A percentile compares a stretch with the other conserved stretches of the same genome.
Evolutionary conservation across 176 grass and related monocot species (phyloP).

Genomic region (Otatea glauca): DNA sequence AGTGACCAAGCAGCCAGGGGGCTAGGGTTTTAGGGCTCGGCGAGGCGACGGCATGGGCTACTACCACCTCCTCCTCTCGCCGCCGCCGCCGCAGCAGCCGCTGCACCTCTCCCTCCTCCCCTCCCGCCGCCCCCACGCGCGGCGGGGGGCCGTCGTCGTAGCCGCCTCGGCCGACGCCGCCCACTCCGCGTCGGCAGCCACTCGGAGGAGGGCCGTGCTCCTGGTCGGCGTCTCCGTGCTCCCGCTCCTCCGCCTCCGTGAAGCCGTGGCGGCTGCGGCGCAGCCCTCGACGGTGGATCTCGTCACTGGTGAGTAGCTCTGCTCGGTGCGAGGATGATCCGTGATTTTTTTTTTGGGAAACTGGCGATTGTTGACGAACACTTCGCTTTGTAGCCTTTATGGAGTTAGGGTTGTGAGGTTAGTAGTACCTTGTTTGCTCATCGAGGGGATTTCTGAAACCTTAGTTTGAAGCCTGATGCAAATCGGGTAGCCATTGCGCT

Average conservation of each 20-base stretch:
- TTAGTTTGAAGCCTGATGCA: background rate
- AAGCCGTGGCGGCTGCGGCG: constrained; percentile 43
- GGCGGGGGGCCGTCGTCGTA: background rate
- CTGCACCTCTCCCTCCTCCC: background rate
- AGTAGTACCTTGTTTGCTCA: background rate
- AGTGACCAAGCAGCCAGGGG: constrained; percentile 2
- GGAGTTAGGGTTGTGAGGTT: background rate
- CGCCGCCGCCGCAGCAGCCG: background rate
- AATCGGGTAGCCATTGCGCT: background rate
- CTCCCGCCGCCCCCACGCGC: background rate
- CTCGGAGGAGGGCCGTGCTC: constrained; percentile 69
- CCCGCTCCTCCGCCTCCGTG: constrained; percentile 71
- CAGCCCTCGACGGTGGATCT: constrained; percentile 47
- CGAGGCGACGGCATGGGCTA: constrained; percentile 46
- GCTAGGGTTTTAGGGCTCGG: constrained; percentile 43
- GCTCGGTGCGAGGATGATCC: background rate
- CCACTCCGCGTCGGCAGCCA: constrained; percentile 32
- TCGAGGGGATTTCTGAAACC: background rate
- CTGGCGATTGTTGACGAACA: background rate
- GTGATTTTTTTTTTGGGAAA: constrained; percentile 8
- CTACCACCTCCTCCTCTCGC: constrained; percentile 43
- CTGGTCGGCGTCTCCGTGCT: constrained; percentile 80
- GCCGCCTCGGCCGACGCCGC: constrained; percentile 11
- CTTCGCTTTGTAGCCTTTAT: background rate
- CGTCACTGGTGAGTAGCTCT: constrained; percentile 54